phyloP scores from a whole-genome alignment of 1,284 basidiomycete species.

The Marasmius sp. region DNA sequence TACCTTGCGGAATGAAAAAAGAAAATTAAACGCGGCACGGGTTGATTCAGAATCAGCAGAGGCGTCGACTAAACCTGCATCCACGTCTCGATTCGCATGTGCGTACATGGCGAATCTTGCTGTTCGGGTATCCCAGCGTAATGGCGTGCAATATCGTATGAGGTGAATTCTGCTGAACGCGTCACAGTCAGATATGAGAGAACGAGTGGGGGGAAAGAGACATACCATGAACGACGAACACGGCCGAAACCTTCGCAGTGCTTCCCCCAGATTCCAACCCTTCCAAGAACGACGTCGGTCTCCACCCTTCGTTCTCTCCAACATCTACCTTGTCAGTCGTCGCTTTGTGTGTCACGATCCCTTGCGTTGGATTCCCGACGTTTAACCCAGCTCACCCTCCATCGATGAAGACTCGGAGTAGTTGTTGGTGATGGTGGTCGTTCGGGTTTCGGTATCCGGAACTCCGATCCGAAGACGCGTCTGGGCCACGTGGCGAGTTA shows the following conservation, averaged over 20 bases:
- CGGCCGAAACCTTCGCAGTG: conserved; percentile 30
- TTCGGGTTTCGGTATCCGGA: no score
- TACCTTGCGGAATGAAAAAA: no score
- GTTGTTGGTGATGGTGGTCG: no score
- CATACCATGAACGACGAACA: conserved; percentile 40
- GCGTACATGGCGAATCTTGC: background rate
- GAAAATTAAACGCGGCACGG: no score
- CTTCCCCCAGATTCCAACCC: conserved; percentile 18
- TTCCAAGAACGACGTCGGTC: no score
- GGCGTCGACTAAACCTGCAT: no score
- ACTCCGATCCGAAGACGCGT: no score
- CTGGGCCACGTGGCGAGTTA: no score
- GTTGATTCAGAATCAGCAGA: no score
- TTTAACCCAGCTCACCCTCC: background rate
- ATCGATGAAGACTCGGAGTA: background rate
- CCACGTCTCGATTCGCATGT: no score
- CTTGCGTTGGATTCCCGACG: background rate
- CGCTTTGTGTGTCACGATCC: background rate
- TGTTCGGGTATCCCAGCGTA: conserved; percentile 5
- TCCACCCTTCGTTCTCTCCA: no score
- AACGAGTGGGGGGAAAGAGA: background rate
- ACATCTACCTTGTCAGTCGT: background rate
- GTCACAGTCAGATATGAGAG: background rate
- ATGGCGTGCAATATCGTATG: conserved; percentile 8
- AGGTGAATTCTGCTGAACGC: conserved; percentile 10